A percentile compares a stretch with the other conserved stretches of the same genome.
These are phyloP conservation scores for Diplodia scrobiculata DNA, from an alignment of 2,329 filamentous ascomycete genomes.

Conservation along the genomic window DNA sequence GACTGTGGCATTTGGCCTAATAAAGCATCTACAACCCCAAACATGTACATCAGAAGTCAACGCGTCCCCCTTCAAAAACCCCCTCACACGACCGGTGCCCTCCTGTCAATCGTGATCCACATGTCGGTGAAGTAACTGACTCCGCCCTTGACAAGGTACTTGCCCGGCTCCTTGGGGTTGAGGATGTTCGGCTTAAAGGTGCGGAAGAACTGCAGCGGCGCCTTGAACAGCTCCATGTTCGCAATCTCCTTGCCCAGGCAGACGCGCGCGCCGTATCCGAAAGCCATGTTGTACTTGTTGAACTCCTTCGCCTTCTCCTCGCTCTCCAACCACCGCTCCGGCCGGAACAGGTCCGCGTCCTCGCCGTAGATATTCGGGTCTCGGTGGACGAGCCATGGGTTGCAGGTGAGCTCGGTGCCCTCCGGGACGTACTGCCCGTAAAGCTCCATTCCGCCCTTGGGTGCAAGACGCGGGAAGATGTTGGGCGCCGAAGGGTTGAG, in stretches of 20 bases:
- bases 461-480: slow-evolving; percentile 54
- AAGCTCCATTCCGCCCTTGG: slow-evolving; percentile 41
- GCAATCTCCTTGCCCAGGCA: slow-evolving; percentile 57
- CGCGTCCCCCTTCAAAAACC: neutral
- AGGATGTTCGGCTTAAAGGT: slow-evolving; percentile 42
- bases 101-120: slow-evolving; percentile 42
- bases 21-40: slow-evolving; percentile 16
- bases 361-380: slow-evolving; percentile 38
- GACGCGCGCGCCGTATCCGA: slow-evolving; percentile 54
- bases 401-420: slow-evolving; percentile 39
- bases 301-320: slow-evolving; percentile 47
- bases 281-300: slow-evolving; percentile 54
- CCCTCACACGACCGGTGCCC: slow-evolving; percentile 27
- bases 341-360: slow-evolving; percentile 38
- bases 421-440: slow-evolving; percentile 39
- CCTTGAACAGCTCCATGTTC: slow-evolving; percentile 58
- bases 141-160: slow-evolving; percentile 49
- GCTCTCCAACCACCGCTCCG: slow-evolving; percentile 40
- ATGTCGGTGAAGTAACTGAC: slow-evolving; percentile 50
- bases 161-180: slow-evolving; percentile 39
- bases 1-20: slow-evolving; percentile 14
- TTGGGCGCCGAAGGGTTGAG: slow-evolving; percentile 56
- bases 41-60: slow-evolving; percentile 8
- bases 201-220: slow-evolving; percentile 47
- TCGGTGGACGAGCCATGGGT: slow-evolving; percentile 39